Evolutionary conservation across 805 yeast genomes (phyloP).

Genomic region (Yarrowia porcina): DNA sequence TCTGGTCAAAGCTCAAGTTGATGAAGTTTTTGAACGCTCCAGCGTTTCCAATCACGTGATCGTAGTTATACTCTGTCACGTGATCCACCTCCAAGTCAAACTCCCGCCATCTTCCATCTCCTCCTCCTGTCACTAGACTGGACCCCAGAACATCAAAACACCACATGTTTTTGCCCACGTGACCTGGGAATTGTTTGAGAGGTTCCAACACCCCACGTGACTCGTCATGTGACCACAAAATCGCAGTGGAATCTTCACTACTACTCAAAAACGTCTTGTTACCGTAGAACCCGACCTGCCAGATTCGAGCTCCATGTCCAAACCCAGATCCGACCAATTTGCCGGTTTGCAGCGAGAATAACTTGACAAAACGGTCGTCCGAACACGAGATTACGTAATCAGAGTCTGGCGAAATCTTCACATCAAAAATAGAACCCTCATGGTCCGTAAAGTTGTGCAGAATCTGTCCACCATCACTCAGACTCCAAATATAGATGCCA

Average conservation of each 20-base stretch:
- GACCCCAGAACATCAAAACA: slow-evolving; percentile 56
- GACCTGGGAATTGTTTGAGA: slow-evolving; percentile 57
- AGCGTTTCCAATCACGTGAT: slow-evolving; percentile 35
- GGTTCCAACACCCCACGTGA: slow-evolving; percentile 40
- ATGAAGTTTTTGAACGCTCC: slow-evolving; percentile 64
- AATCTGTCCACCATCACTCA: slow-evolving; percentile 40
- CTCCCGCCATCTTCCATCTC: slow-evolving; percentile 58
- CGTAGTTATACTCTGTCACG: background rate
- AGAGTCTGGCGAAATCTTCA: slow-evolving; percentile 57
- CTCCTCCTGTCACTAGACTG: slow-evolving; percentile 80
- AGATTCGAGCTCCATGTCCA: slow-evolving; percentile 96
- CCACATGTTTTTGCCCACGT: slow-evolving; percentile 87
- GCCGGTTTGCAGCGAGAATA: slow-evolving; percentile 65
- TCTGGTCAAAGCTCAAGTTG: slow-evolving; percentile 40
- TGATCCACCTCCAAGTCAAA: slow-evolving; percentile 51
- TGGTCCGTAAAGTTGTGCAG: slow-evolving; percentile 65
- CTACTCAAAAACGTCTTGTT: slow-evolving; percentile 53
- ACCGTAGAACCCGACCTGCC: slow-evolving; percentile 66
- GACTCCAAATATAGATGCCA: slow-evolving; percentile 75
- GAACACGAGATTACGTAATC: slow-evolving; percentile 72
- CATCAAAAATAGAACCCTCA: slow-evolving; percentile 89
- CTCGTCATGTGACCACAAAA: slow-evolving; percentile 62
- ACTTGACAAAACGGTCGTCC: slow-evolving; percentile 83
- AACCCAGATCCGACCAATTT: slow-evolving; percentile 71
- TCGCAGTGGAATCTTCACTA: slow-evolving; percentile 83